phyloP scores from a whole-genome alignment of 371 early-diverging fungal species.

The Dichotomocladium elegans region DNA sequence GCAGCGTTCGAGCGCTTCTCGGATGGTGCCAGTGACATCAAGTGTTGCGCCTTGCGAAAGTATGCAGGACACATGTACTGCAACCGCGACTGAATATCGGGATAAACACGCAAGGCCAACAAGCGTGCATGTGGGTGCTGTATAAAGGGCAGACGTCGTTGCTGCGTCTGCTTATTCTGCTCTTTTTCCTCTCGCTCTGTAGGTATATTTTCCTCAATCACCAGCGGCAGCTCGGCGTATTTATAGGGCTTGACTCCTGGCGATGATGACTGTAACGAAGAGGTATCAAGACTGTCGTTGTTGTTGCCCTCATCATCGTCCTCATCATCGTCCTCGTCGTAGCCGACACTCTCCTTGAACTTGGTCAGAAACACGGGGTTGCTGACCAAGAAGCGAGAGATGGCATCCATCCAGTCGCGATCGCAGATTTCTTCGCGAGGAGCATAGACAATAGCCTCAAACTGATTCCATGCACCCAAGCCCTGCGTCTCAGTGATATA shows the following conservation, averaged over 20 bases:
- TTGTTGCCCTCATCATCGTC: conserved; percentile 1
- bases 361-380: conserved; percentile 42
- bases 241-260: not conserved
- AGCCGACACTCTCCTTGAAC: conserved; percentile 44
- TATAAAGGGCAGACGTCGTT: not conserved
- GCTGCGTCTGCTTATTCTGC: not conserved
- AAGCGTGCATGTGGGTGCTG: not conserved
- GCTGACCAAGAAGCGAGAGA: conserved; percentile 25
- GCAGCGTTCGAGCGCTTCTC: conserved; percentile 18
- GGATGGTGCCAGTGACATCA: conserved; percentile 26
- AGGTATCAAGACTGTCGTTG: too few relatives aligned
- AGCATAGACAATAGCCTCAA: conserved; percentile 29
- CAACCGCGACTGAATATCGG: conserved; percentile 26
- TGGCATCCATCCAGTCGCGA: conserved; percentile 32
- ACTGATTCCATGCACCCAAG: conserved; percentile 28
- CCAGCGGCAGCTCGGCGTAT: not conserved
- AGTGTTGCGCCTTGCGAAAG: conserved; percentile 34
- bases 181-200: not conserved
- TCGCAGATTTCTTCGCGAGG: conserved; percentile 39
- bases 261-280: not conserved
- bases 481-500: conserved; percentile 42
- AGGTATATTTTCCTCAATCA: too few relatives aligned
- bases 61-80: conserved; percentile 25
- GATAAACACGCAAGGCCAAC: conserved; percentile 24
- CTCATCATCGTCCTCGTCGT: conserved; percentile 22